Conservation (phyloP, 192 early-diverging fungal species). For the Coemansia sp. region DNA sequence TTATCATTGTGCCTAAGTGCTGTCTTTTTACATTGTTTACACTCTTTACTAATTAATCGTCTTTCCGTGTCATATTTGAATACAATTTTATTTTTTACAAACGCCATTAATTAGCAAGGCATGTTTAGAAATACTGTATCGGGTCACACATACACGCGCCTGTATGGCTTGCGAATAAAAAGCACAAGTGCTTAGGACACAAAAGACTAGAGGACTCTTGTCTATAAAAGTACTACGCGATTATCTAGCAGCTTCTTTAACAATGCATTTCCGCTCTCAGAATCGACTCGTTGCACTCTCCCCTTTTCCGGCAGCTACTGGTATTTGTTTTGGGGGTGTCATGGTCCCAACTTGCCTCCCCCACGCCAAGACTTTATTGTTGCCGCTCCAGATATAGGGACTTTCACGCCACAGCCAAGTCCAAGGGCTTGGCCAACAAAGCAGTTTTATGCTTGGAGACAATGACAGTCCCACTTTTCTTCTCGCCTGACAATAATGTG, state of each 20-base stretch:
- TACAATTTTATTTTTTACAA: not conserved
- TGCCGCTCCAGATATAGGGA: slow-evolving; percentile 3
- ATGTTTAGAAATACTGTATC: no score
- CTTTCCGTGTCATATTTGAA: not conserved
- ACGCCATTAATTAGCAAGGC: no score
- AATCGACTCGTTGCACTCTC: not conserved
- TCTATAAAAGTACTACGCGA: not conserved
- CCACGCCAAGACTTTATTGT: slow-evolving; percentile 9
- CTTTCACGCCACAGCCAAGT: slow-evolving; percentile 2
- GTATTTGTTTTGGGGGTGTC: not conserved
- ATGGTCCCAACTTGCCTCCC: not conserved
- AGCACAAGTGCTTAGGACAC: not conserved
- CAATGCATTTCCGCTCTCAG: not conserved
- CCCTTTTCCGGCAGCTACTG: not conserved
- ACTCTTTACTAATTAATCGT: not conserved
- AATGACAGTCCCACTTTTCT: not conserved
- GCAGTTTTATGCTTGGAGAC: slow-evolving; percentile 2
- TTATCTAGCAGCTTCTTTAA: not conserved
- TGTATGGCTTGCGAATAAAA: not conserved
- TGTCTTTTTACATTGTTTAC: not conserved
- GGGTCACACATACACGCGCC: not conserved
- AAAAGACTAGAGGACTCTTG: not conserved
- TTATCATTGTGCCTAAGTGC: not conserved
- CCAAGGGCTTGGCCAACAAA: not conserved
- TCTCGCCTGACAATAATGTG: not conserved